Evolutionary conservation across 192 early-diverging fungal genomes (phyloP), one percentile per base, ranked within the genome.

Genomic region (Backusella morwellensis): DNA sequence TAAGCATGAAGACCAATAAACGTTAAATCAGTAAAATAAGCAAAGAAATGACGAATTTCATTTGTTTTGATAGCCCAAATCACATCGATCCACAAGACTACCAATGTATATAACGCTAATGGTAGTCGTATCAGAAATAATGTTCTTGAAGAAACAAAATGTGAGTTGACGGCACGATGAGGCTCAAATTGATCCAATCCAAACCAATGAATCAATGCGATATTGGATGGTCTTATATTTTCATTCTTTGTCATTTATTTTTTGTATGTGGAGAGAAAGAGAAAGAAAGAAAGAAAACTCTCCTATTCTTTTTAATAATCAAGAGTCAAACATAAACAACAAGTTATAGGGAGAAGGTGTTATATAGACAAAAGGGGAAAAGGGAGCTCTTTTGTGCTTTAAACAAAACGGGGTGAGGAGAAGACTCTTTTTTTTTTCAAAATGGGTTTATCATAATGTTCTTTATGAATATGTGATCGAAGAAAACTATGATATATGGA

Each of bases 131-230:
- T 79, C 4, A 66, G 8, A 35, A 80, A 71, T 14, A 83, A 69
- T 21, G 75, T 75, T 23, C 50, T 73, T 14, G 68, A 52, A 0
- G 73, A 74, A 1, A 83, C 63, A 35, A 70, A 83, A 42, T 83
- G 35, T 34, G 82, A 83, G 7, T 73, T 80, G 32, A 83, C 78
- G 3, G 78, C 82, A 34, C 66, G 14, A 36, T 80, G 73, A 17
- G 82, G 78, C n/a, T 74, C 75, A 69, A 83, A 83, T 47, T 80
- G 78, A 70, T 83, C 82, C 38, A 83, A 73, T 7, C 72, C 72
- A 66, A 83, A 68, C 78, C 77, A 83, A 19, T 50, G 70, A 34
- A 82, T 44, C 32, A 77, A 1, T 35, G 50, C n/a, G n/a, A 54
- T 44, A 12, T 23, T 75, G 32, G 68, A 76, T 29, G 56, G 56